Evolutionary conservation across 208 protist genomes (phyloP), one percentile per base, ranked within the genome.

Genomic region (Wallacemonas sp.): DNA sequence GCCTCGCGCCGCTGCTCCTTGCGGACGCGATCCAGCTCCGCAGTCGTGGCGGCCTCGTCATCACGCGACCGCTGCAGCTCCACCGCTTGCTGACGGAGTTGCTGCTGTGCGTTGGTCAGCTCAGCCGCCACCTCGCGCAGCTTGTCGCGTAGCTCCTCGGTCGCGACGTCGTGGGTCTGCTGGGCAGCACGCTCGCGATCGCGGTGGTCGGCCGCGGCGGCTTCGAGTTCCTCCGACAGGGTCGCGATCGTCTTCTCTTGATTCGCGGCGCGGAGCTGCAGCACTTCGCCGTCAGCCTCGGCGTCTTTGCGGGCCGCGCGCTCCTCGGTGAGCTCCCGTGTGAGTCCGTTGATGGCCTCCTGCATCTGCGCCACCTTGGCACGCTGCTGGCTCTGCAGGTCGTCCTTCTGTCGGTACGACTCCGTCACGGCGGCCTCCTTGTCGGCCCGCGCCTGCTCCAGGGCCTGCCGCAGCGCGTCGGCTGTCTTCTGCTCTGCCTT

Each of bases 51-150:
- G 11, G 69, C 68, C 29, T 90, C 38, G 39, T 94, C 83, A 19
- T 94, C 86, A 8, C 66, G 72, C 11, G 90, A 68, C 41, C 75
- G 61, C 62, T 88, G 75, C 33, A 73, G 72, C 66, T 89, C 81
- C 1, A 82, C 14, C 11, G 80, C 68, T 29, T 75, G 70, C 72
- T 90, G 85, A 24, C 73, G 54, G n/a, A 82, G 44, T 65, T 92
- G 73, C 56, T 94, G 83, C 69, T 91, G 83, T 19, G 79, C 63
- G 63, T 75, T 71, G 63, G 78, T 63, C 11, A 86, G 46, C 32
- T 94, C 87, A 4, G 62, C 71, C 36, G 68, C 43, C 6, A 64
- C 47, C 17, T 67, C 76, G 41, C 78, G 81, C 39, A 85, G 54
- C 65, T 84, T 81, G 5, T 60, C 69, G 3, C 78, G 78, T n/a